phyloP scores from a whole-genome alignment of 345 rosid species.

The Aethionema arabicum region DNA sequence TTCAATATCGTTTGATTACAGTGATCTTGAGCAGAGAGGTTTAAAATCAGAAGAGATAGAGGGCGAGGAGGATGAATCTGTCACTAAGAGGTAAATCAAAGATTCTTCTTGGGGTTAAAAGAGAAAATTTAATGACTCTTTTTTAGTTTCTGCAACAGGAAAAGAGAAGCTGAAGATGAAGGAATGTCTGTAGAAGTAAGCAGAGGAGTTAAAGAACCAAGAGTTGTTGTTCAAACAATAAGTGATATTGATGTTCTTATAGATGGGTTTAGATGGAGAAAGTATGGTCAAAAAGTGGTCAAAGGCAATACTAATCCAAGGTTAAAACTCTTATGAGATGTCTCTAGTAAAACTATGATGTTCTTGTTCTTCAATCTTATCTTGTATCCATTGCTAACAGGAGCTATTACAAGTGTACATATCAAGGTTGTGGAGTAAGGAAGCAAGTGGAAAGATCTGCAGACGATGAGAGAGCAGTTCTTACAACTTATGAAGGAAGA shows the following conservation, averaged over 20 bases:
- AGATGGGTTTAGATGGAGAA: conserved; percentile 98
- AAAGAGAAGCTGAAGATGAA: conserved; percentile 70
- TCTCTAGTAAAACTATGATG: conserved; percentile 13
- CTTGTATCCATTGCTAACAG: conserved; percentile 36
- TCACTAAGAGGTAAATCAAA: conserved; percentile 49
- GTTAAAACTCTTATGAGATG: conserved; percentile 34
- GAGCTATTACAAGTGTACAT: conserved; percentile 96
- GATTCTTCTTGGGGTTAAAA: background rate
- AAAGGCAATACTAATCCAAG: conserved; percentile 99
- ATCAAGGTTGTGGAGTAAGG: conserved; percentile 77
- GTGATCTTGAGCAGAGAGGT: conserved; percentile 64
- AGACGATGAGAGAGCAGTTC: conserved; percentile 81
- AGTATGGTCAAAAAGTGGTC: conserved; percentile 96
- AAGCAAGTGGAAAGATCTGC: conserved; percentile 97
- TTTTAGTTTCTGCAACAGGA: conserved; percentile 47
- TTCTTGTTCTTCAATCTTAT: background rate
- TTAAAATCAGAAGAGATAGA: conserved; percentile 65
- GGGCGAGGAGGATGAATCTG: conserved; percentile 73
- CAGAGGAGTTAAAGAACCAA: conserved; percentile 91
- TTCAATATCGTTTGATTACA: conserved; percentile 66
- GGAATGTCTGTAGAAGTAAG: conserved; percentile 74
- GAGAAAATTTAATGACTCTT: background rate
- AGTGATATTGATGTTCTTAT: conserved; percentile 93
- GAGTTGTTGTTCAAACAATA: conserved; percentile 93
- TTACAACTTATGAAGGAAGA: conserved; percentile 98